A percentile compares a stretch with the other conserved stretches of the same genome.
Conservation (phyloP, 2,329 filamentous ascomycete species). For the Berkeleyomyces rouxiae region DNA sequence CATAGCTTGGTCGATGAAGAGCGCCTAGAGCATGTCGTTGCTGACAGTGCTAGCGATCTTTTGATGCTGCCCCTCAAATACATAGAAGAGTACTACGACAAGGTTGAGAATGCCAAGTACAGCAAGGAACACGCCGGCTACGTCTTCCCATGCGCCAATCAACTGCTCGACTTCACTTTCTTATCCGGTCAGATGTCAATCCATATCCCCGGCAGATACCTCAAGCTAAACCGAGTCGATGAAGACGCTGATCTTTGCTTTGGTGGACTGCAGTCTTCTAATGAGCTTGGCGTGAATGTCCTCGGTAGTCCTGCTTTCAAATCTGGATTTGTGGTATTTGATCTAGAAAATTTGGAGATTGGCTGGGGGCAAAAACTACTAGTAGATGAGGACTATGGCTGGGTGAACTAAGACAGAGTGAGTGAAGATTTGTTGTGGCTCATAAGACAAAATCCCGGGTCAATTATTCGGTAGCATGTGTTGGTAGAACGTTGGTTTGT, state of each 20-base stretch:
- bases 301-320: slow-evolving; percentile 47
- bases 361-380: slow-evolving; percentile 1
- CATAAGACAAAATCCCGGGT: too few relatives aligned
- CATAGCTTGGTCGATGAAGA: too few relatives aligned
- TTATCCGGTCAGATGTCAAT: too few relatives aligned
- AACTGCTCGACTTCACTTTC: too few relatives aligned
- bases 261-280: slow-evolving; percentile 43
- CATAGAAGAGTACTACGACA: slow-evolving; percentile 31
- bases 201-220: slow-evolving; percentile 35
- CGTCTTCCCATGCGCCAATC: slow-evolving; percentile 29
- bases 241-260: slow-evolving; percentile 42
- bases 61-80: slow-evolving; percentile 40
- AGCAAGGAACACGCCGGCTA: slow-evolving; percentile 27
- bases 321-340: slow-evolving; percentile 43
- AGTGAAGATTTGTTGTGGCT: too few relatives aligned
- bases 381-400: too few relatives aligned
- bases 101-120: slow-evolving; percentile 27
- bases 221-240: slow-evolving; percentile 32
- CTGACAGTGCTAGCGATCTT: slow-evolving; percentile 46
- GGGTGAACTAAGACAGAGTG: too few relatives aligned
- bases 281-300: slow-evolving; percentile 37
- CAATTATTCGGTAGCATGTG: too few relatives aligned
- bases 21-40: slow-evolving; percentile 20
- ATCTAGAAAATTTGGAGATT: slow-evolving; percentile 28
- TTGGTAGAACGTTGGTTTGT: too few relatives aligned